Evolutionary conservation across 768 basidiomycete genomes (phyloP), one percentile per base, ranked within the genome.

Genomic region (Leccinum longicurvipes): DNA sequence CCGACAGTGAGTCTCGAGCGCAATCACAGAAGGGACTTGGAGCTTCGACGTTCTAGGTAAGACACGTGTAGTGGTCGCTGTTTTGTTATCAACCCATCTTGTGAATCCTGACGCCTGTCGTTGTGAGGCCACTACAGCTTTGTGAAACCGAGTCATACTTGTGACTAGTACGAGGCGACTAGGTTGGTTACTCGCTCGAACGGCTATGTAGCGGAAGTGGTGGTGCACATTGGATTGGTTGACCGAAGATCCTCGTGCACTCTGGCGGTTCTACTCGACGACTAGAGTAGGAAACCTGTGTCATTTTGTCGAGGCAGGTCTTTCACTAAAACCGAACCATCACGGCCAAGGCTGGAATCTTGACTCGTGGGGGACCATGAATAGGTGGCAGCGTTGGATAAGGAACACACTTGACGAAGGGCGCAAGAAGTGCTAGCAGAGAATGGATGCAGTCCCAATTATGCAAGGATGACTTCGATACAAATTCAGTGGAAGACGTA

Each of bases 371-470:
- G 39, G 39, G 11, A 11, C 19, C 39, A 41, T 41, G 36, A 1
- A 39, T n/a, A 39, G 36, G 36, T 19, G 1, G 10, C 36, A 42
- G 50, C 29, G 50, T 53, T 53, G 29, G 23, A 52, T 39, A 51
- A 57, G 59, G 51, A 47, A 58, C 28, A 52, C 44, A 39, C 55
- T 51, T 28, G 51, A 53, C 25, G 51, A 53, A 53, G 60, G 69
- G 69, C 62, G 69, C 44, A 69, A 64, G 61, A 71, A 65, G 65
- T 58, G 53, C 52, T 39, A 15, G 50, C 42, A 36, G 49, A 55
- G 64, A 71, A 71, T 69, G 68, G 69, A 69, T 57, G 60, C 56
- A 50, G 51, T 32, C 50, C 59, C 60, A 55, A 56, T 57, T 62
- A 51, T 54, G 60, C 58, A 59, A 28, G 47, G 31, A 46, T 19